A percentile compares a stretch with the other conserved stretches of the same genome.
Conservation (phyloP, 345 rosid genomes). For the Eucalyptus microcorys region DNA sequence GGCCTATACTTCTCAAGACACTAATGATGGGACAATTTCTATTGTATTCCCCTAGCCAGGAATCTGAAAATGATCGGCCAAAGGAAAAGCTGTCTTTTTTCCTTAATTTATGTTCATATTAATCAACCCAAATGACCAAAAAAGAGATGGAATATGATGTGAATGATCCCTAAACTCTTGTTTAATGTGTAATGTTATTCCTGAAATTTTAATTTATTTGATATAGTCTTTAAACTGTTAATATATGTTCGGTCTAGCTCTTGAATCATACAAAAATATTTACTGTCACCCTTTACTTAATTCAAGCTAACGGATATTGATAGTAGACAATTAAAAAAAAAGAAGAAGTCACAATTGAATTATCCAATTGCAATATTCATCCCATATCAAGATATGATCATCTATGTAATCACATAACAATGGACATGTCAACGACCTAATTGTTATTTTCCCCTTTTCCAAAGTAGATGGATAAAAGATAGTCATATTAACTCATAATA, state of each 20-base stretch:
- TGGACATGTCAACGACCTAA: neutral
- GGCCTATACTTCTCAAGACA: neutral
- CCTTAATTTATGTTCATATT: neutral
- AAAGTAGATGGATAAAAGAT: neutral
- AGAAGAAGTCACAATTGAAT: neutral
- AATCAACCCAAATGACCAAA: neutral
- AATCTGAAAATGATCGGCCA: neutral
- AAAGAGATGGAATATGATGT: accelerated
- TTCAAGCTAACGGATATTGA: neutral
- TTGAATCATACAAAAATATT: neutral
- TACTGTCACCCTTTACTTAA: neutral
- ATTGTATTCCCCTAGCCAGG: neutral
- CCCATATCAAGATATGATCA: neutral
- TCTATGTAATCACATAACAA: neutral
- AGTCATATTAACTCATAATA: neutral
- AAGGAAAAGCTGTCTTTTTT: neutral
- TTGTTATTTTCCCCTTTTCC: neutral
- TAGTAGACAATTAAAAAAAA: neutral
- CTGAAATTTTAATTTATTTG: neutral
- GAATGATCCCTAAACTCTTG: neutral
- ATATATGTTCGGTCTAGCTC: neutral
- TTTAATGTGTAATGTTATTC: neutral
- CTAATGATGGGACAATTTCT: neutral
- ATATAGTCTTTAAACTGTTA: accelerated
- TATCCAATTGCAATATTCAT: neutral